A percentile compares a stretch with the other conserved stretches of the same genome.
Conservation (phyloP, 1,284 basidiomycete genomes). For the Singerocomus inundabilis region DNA sequence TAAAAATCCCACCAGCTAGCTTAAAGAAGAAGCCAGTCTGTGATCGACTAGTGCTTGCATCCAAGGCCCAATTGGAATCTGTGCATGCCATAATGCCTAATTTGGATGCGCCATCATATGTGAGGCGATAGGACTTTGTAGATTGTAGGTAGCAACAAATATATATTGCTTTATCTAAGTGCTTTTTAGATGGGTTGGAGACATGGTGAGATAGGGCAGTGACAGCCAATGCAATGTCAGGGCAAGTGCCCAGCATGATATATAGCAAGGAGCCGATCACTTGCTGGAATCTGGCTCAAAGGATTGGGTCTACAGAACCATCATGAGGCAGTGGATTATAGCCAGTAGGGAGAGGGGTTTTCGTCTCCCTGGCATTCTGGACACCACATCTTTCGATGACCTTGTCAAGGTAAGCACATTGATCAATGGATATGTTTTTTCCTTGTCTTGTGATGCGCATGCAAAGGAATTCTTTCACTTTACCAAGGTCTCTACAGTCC, state of each 20-base stretch:
- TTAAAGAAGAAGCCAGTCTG: conserved; percentile 16
- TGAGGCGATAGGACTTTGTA: neutral
- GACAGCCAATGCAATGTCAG: neutral
- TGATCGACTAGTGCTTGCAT: conserved; percentile 11
- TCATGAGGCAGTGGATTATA: neutral
- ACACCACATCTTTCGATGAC: neutral
- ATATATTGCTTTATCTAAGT: conserved; percentile 11
- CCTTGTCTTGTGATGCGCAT: neutral
- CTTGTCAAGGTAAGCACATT: neutral
- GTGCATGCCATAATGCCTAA: conserved; percentile 12
- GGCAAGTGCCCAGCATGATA: neutral
- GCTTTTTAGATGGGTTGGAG: neutral
- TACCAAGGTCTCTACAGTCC: too few relatives aligned
- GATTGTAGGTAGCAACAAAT: conserved; percentile 27
- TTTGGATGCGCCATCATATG: neutral
- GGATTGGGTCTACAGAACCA: neutral
- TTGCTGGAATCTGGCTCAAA: neutral
- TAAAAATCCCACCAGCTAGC: neutral
- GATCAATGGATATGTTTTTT: neutral
- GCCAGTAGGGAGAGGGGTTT: neutral
- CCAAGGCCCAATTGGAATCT: conserved; percentile 31
- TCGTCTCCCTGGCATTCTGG: neutral
- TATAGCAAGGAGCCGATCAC: conserved; percentile 7
- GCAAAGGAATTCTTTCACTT: too few relatives aligned
- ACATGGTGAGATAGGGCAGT: neutral